Percentiles rank a stretch among this genome's conserved stretches.
These are phyloP conservation scores for Erodium texanum DNA, from an alignment of 441 rosid genomes.

Conservation along the genomic window DNA sequence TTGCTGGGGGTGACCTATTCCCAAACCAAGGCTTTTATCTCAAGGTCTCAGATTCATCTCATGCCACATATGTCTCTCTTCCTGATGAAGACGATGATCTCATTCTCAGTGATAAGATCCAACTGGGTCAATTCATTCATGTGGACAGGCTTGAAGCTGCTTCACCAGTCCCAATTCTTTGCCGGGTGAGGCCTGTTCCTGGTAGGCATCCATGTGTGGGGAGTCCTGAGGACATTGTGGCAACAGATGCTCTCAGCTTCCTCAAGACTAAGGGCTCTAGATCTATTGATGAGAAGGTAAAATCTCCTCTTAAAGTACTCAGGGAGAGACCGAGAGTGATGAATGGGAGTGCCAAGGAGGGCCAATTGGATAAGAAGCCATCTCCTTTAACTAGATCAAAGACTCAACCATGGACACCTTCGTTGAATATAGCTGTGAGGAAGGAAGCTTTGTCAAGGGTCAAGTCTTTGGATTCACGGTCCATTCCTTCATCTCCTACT, in stretches of 20 bases:
- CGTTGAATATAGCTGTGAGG: slow-evolving; percentile 44
- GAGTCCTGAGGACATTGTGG: slow-evolving; percentile 88
- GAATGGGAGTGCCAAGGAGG: slow-evolving; percentile 46
- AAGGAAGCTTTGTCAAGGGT: slow-evolving; percentile 45
- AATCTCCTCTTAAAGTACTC: too few species aligned
- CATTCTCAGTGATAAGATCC: slow-evolving; percentile 87
- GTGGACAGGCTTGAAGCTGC: slow-evolving; percentile 84
- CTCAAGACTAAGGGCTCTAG: slow-evolving; percentile 39
- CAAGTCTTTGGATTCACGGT: slow-evolving; percentile 50
- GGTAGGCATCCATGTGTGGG: slow-evolving; percentile 96
- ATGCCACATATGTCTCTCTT: slow-evolving; percentile 86
- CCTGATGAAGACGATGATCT: slow-evolving; percentile 92
- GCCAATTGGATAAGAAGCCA: slow-evolving; percentile 18
- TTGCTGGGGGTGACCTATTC: slow-evolving; percentile 89
- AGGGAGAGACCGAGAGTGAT: slow-evolving; percentile 20
- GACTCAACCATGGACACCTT: slow-evolving; percentile 37
- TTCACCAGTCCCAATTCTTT: slow-evolving; percentile 81
- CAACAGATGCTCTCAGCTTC: slow-evolving; percentile 63
- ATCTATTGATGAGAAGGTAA: slow-evolving; percentile 37
- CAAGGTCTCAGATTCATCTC: slow-evolving; percentile 99
- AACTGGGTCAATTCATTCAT: too few species aligned
- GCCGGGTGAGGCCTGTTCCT: slow-evolving; percentile 87
- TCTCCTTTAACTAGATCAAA: slow-evolving; percentile 45
- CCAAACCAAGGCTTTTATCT: slow-evolving; percentile 86
- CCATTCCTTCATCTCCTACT: slow-evolving; percentile 78